Evolutionary conservation across 163 green algal genomes (phyloP).

Genomic region (Prototheca cutis): DNA sequence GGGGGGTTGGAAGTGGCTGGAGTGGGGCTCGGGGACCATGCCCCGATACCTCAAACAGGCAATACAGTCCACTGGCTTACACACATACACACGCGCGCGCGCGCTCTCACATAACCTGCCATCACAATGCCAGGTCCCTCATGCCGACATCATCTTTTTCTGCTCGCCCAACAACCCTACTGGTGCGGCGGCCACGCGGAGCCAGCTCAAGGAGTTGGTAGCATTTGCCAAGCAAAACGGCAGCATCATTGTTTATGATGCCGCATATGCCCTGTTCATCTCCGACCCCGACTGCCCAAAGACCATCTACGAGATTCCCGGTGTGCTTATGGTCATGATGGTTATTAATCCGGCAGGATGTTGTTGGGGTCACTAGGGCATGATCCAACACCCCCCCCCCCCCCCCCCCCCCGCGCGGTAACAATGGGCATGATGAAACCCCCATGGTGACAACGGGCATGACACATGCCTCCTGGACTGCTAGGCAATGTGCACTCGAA

Average conservation of each 20-base stretch:
- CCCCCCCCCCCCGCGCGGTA: too few relatives aligned
- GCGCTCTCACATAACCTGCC: background rate
- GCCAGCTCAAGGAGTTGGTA: slow-evolving; percentile 87
- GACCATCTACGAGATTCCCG: slow-evolving; percentile 96
- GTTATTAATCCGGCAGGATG: too few relatives aligned
- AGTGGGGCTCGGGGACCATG: too few relatives aligned
- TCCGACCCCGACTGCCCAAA: slow-evolving; percentile 82
- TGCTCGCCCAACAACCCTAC: slow-evolving; percentile 99
- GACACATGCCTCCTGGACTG: too few relatives aligned
- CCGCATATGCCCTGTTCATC: slow-evolving; percentile 96
- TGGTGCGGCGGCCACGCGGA: slow-evolving; percentile 78
- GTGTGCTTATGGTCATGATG: slow-evolving; percentile 24
- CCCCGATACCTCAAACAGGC: too few relatives aligned
- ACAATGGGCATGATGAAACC: too few relatives aligned
- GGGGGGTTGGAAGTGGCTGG: background rate
- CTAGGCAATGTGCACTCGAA: too few relatives aligned
- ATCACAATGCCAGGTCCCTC: slow-evolving; percentile 42
- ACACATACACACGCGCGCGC: too few relatives aligned
- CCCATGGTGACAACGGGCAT: too few relatives aligned
- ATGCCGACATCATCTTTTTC: slow-evolving; percentile 99
- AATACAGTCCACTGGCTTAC: too few relatives aligned
- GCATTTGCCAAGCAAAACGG: slow-evolving; percentile 77
- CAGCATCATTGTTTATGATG: slow-evolving; percentile 94
- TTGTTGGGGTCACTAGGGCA: too few relatives aligned
- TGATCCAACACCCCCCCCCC: too few relatives aligned